Evolutionary conservation across 202 grass and related monocot species (phyloP).

Genomic region (Hordeum pubiflorum): DNA sequence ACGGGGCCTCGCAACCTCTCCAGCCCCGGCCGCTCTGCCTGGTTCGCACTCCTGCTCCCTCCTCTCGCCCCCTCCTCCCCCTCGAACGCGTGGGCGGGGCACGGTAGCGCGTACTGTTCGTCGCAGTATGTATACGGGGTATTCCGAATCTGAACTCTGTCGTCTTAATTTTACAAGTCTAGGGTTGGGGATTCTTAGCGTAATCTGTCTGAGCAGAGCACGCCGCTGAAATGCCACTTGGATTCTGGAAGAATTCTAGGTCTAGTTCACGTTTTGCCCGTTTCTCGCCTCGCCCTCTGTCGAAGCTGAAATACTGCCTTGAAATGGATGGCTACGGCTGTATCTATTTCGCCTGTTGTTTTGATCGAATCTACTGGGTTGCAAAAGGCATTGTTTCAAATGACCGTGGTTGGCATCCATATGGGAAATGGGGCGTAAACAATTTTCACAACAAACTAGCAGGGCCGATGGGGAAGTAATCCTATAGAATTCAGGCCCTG

Average conservation of each 20-base stretch:
- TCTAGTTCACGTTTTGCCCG: not conserved
- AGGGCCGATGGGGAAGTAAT: not conserved
- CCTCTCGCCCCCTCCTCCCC: not conserved
- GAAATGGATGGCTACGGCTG: not conserved
- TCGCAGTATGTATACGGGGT: not conserved
- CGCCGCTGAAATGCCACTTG: not conserved
- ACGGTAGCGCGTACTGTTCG: not conserved
- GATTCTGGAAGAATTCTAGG: not conserved
- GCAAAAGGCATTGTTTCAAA: not conserved
- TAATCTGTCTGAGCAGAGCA: not conserved
- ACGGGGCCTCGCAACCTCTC: slow-evolving; percentile 62
- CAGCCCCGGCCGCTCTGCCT: slow-evolving; percentile 48
- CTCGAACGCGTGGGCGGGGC: not conserved
- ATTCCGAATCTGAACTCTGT: not conserved
- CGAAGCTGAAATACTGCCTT: not conserved
- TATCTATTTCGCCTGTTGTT: not conserved
- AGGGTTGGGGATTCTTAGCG: not conserved
- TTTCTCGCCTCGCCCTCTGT: not conserved
- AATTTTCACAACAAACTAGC: not conserved
- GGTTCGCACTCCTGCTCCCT: slow-evolving; percentile 13
- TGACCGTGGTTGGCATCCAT: not conserved
- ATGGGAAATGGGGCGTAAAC: not conserved
- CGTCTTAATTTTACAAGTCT: not conserved
- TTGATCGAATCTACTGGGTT: not conserved
- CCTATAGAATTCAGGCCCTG: not conserved